phyloP scores from a whole-genome alignment of 2,329 filamentous ascomycete species.

The Sphaerulina musiva region DNA sequence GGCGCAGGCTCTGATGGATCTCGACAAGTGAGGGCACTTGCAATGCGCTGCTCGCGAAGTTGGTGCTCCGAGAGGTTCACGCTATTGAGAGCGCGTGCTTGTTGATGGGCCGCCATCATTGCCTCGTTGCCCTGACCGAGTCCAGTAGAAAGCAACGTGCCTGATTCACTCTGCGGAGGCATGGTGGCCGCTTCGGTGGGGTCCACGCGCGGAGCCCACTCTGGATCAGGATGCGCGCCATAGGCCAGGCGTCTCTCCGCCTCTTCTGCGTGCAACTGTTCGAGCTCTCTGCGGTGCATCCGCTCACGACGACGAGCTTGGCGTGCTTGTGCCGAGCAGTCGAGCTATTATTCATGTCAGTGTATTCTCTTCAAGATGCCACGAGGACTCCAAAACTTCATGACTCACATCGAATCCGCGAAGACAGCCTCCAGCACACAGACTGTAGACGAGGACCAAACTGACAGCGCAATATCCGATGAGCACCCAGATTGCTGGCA shows the following conservation, averaged over 20 bases:
- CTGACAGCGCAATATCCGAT: slow-evolving; percentile 3
- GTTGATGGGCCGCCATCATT: not conserved
- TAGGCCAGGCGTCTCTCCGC: no score
- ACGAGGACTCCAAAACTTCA: not conserved
- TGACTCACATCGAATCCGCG: slow-evolving; percentile 6
- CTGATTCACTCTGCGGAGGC: not conserved
- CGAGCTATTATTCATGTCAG: not conserved
- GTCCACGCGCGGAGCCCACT: not conserved
- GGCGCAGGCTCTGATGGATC: no score
- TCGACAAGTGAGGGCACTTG: not conserved
- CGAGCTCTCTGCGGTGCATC: not conserved
- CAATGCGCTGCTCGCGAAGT: slow-evolving; percentile 4
- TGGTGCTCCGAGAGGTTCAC: slow-evolving; percentile 7
- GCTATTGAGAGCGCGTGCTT: not conserved
- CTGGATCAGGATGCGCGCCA: not conserved
- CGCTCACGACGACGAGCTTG: not conserved
- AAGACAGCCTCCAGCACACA: slow-evolving; percentile 4
- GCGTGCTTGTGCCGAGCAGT: not conserved
- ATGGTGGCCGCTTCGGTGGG: not conserved
- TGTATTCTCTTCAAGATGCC: not conserved
- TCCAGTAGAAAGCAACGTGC: slow-evolving; percentile 4
- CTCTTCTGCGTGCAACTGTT: not conserved
- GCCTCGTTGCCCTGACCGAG: slow-evolving; percentile 11
- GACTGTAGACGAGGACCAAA: not conserved
- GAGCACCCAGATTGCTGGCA: not conserved